phyloP scores from a whole-genome alignment of 108 stramenopile species.

The Seminavis robusta region DNA sequence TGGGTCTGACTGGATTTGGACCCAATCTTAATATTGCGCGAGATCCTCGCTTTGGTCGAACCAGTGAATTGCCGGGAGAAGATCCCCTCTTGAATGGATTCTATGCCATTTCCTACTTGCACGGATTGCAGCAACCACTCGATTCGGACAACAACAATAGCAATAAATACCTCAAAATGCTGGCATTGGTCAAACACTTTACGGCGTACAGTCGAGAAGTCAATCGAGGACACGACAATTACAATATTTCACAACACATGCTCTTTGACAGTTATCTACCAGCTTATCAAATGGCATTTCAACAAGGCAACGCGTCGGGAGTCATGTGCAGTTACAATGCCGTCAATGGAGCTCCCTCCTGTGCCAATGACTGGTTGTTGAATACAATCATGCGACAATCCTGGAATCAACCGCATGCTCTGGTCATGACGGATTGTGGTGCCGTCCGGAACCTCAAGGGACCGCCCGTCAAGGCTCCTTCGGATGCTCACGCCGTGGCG shows the following conservation, averaged over 20 bases:
- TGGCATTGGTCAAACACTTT: background rate
- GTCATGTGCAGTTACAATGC: constrained; percentile 80
- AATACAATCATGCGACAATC: constrained; percentile 26
- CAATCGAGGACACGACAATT: background rate
- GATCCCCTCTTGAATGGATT: constrained; percentile 55
- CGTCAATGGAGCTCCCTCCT: constrained; percentile 67
- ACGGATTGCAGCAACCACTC: constrained; percentile 42
- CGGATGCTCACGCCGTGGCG: constrained; percentile 18
- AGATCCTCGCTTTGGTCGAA: constrained; percentile 77
- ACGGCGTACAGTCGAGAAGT: background rate
- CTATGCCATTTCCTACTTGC: constrained; percentile 49
- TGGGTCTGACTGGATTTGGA: too few species aligned
- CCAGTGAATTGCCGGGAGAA: constrained; percentile 62
- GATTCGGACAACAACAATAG: too few species aligned
- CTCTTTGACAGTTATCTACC: background rate
- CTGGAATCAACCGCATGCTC: constrained; percentile 61
- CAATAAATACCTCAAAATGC: background rate
- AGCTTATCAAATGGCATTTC: background rate
- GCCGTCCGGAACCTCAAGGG: constrained; percentile 39
- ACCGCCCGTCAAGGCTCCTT: constrained; percentile 27
- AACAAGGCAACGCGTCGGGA: background rate
- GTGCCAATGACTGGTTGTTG: constrained; percentile 46
- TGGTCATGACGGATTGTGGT: constrained; percentile 68
- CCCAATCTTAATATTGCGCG: constrained; percentile 67
- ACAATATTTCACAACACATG: background rate